Conservation (phyloP, 768 basidiomycete genomes). For the Panaeolus papilionaceus region DNA sequence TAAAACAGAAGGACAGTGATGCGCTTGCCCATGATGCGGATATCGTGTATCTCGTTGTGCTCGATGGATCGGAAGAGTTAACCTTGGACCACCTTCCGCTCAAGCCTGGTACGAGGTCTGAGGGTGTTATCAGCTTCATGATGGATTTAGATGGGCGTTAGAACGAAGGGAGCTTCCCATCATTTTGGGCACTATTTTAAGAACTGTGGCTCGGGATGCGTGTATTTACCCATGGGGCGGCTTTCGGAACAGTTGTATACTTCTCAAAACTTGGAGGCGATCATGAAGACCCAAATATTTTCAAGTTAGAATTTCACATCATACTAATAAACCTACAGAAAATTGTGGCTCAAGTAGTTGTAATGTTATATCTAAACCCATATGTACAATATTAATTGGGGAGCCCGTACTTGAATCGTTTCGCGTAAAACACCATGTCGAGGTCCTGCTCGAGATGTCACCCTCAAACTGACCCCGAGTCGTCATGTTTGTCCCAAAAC, state of each 20-base stretch:
- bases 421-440: background rate
- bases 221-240: too few species aligned
- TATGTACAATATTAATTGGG: too few species aligned
- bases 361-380: too few species aligned
- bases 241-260: too few species aligned
- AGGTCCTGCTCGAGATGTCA: background rate
- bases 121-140: background rate
- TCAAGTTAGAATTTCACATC: too few species aligned
- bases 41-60: background rate
- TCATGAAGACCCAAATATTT: too few species aligned
- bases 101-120: background rate
- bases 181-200: background rate
- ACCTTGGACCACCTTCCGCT: background rate
- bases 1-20: slow-evolving; percentile 23
- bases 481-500: background rate
- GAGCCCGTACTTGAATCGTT: too few species aligned
- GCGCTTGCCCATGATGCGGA: slow-evolving; percentile 27
- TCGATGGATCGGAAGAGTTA: background rate
- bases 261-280: too few species aligned
- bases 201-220: background rate
- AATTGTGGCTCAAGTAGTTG: too few species aligned
- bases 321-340: too few species aligned
- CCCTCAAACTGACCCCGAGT: background rate
- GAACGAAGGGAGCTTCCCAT: background rate
- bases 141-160: background rate